Conservation (phyloP, 768 basidiomycete genomes). For the Holtermanniella nyarrowii region DNA sequence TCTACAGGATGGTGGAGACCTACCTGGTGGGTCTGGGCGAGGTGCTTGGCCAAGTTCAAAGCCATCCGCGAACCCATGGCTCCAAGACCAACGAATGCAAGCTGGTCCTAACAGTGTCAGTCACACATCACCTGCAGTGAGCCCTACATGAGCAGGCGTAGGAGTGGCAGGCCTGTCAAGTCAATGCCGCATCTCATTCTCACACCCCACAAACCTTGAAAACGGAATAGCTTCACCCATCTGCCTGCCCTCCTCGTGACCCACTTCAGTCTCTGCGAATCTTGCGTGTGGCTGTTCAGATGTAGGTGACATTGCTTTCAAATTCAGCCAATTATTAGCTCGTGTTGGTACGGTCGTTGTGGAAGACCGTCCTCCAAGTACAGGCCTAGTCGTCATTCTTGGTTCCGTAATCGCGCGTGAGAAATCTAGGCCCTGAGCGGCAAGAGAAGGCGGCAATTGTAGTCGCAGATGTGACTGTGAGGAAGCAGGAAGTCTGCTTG, state of each 20-base stretch:
- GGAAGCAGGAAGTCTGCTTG: too few species aligned
- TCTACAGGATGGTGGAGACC: not conserved
- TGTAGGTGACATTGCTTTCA: not conserved
- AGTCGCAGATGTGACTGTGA: too few species aligned
- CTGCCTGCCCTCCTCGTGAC: not conserved
- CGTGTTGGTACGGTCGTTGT: not conserved
- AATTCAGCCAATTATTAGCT: not conserved
- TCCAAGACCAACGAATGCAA: conserved; percentile 47
- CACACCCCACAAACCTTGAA: conserved; percentile 17
- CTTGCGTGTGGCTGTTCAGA: not conserved
- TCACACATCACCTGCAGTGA: conserved; percentile 2
- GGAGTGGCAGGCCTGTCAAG: conserved; percentile 28
- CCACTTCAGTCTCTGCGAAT: not conserved
- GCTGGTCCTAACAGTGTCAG: conserved; percentile 29
- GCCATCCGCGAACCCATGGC: conserved; percentile 68
- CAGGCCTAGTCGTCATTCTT: too few species aligned
- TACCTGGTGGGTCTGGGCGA: conserved; percentile 16
- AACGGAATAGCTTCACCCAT: conserved; percentile 25
- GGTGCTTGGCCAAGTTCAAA: conserved; percentile 58
- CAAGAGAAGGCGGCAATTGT: too few species aligned
- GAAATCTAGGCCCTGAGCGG: too few species aligned
- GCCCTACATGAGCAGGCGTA: conserved; percentile 26
- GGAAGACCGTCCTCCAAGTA: too few species aligned
- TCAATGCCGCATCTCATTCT: not conserved
- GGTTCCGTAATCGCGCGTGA: too few species aligned